phyloP scores from a whole-genome alignment of 2,329 filamentous ascomycete genomes.

The Tolypocladium guangdongense region DNA sequence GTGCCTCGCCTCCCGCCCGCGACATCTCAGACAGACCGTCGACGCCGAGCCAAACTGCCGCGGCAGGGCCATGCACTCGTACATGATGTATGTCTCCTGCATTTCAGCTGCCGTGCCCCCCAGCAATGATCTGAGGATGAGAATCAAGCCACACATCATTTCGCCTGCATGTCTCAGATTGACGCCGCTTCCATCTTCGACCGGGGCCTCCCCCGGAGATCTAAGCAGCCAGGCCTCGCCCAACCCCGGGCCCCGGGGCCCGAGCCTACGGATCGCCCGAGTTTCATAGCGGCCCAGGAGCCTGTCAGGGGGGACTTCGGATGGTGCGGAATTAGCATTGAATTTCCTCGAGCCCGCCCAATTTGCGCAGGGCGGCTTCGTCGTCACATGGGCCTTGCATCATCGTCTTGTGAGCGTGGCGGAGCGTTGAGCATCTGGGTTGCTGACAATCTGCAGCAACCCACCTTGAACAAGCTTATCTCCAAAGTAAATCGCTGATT shows the following conservation, averaged over 20 bases:
- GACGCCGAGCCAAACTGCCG: too few species aligned
- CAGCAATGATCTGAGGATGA: not conserved
- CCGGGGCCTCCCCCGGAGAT: not conserved
- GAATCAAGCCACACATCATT: not conserved
- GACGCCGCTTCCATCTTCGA: not conserved
- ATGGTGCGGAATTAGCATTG: not conserved
- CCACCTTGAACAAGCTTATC: not conserved
- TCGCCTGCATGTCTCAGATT: not conserved
- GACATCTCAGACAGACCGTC: not conserved
- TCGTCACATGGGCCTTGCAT: too few species aligned
- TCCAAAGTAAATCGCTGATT: not conserved
- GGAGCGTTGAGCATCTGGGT: too few species aligned
- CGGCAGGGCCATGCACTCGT: too few species aligned
- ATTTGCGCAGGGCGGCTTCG: not conserved
- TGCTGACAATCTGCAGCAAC: too few species aligned
- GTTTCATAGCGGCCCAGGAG: not conserved
- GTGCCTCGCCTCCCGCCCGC: too few species aligned
- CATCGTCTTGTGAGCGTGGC: too few species aligned
- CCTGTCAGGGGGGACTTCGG: not conserved
- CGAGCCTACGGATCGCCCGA: not conserved
- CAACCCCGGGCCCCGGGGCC: not conserved
- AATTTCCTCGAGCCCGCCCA: too few species aligned
- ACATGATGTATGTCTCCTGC: not conserved
- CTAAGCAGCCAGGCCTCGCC: not conserved
- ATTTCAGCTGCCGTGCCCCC: not conserved